Evolutionary conservation across 805 yeast genomes (phyloP).

Genomic region (Dipodascus albidus): DNA sequence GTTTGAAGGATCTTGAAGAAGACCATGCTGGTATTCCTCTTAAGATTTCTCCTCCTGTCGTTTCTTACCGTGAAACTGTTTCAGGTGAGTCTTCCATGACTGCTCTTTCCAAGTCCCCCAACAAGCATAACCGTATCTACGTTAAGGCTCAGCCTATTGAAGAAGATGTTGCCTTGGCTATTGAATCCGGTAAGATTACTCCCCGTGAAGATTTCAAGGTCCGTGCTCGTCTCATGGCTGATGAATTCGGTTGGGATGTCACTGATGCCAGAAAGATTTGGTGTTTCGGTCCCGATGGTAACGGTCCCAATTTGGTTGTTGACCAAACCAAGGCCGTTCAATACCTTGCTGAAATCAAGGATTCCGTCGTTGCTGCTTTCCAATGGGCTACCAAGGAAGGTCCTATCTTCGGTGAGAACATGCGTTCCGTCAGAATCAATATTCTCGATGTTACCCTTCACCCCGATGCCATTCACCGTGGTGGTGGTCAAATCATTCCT

Average conservation of each 20-base stretch:
- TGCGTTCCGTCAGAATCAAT: constrained; percentile 96
- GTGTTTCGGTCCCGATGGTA: constrained; percentile 99
- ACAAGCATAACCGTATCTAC: constrained; percentile 99
- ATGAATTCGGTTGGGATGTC: constrained; percentile 99
- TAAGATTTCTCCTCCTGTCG: constrained; percentile 96
- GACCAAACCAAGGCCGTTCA: constrained; percentile 99
- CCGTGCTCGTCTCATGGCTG: constrained; percentile 98
- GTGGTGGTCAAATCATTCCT: constrained; percentile 99
- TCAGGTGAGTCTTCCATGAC: constrained; percentile 85
- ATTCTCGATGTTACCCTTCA: constrained; percentile 97
- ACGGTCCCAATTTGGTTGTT: constrained; percentile 96
- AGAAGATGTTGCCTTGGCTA: constrained; percentile 87
- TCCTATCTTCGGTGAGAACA: constrained; percentile 93
- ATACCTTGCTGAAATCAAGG: constrained; percentile 98
- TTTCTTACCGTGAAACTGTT: constrained; percentile 98
- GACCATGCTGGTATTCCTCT: constrained; percentile 99
- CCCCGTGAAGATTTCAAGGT: constrained; percentile 98
- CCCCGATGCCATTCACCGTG: constrained; percentile 99
- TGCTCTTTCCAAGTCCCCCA: constrained; percentile 98
- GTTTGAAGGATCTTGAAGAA: constrained; percentile 89
- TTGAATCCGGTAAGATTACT: constrained; percentile 83
- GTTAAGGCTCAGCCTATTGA: constrained; percentile 92
- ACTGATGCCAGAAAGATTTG: constrained; percentile 99
- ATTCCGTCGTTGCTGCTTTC: constrained; percentile 99
- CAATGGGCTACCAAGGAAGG: constrained; percentile 99